Percentiles rank a stretch among this genome's conserved stretches.
Evolutionary conservation across 495 filamentous ascomycete genomes (phyloP).

Genomic region (Trypethelium eluteriae): DNA sequence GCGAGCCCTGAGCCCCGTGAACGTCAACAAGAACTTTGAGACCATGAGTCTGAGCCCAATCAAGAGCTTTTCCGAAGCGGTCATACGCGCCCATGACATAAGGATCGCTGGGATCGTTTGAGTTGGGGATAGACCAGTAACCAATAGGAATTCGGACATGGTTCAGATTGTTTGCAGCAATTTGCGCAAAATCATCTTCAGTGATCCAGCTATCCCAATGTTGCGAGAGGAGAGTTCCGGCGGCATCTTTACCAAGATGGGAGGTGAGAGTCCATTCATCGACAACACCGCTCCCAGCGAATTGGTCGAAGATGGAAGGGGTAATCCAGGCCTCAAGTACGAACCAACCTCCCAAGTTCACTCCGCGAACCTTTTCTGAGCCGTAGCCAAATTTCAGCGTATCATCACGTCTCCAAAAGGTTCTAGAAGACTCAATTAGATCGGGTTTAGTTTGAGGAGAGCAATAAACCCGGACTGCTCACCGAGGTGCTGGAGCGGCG

Average conservation of each 20-base stretch:
- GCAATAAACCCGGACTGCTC: background rate
- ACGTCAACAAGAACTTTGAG: conserved; percentile 64
- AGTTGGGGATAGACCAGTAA: conserved; percentile 56
- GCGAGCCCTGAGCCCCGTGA: conserved; percentile 47
- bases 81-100: conserved; percentile 66
- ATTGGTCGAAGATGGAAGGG: conserved; percentile 39
- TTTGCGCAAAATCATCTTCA: conserved; percentile 57
- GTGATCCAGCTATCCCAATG: conserved; percentile 54
- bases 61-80: conserved; percentile 57
- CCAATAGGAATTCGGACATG: conserved; percentile 73
- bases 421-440: background rate
- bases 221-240: conserved; percentile 27
- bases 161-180: conserved; percentile 59
- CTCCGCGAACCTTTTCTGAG: conserved; percentile 40
- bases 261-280: conserved; percentile 24
- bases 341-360: conserved; percentile 46
- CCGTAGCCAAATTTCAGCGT: conserved; percentile 32
- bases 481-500: conserved; percentile 1
- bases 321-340: conserved; percentile 47
- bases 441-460: background rate
- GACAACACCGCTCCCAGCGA: conserved; percentile 27
- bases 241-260: conserved; percentile 32
- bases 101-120: conserved; percentile 50
- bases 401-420: conserved; percentile 24
- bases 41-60: conserved; percentile 57